These are phyloP conservation scores for Botrytis elliptica DNA, from an alignment of 2,329 filamentous ascomycete species.

Conservation along the genomic window DNA sequence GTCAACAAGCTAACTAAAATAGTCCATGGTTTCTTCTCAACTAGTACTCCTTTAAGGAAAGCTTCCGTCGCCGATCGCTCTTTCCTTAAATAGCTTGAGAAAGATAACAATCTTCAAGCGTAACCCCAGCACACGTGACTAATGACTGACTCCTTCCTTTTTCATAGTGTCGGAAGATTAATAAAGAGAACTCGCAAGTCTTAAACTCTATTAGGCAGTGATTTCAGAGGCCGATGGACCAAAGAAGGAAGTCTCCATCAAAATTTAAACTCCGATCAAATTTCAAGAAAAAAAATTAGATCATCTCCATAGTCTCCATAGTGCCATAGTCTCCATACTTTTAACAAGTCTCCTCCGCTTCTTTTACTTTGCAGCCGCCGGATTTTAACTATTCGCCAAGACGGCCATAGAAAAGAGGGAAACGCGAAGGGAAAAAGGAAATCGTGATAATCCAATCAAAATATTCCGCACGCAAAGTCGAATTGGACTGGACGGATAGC, in stretches of 20 bases:
- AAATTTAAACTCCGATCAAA: slow-evolving; percentile 8
- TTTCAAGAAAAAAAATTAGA: neutral
- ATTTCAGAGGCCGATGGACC: neutral
- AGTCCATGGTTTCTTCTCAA: neutral
- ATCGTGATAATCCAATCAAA: neutral
- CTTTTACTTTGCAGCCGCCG: slow-evolving; percentile 13
- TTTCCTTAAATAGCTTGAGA: neutral
- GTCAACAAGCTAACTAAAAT: neutral
- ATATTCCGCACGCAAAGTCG: neutral
- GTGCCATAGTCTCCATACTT: neutral
- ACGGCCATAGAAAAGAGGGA: slow-evolving; percentile 8
- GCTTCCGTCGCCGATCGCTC: neutral
- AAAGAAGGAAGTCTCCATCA: neutral
- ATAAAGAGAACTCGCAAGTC: neutral
- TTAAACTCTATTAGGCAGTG: neutral
- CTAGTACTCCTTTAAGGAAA: neutral
- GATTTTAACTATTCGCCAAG: slow-evolving; percentile 3
- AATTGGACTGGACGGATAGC: neutral
- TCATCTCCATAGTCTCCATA: slow-evolving; percentile 1
- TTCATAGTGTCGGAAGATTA: neutral
- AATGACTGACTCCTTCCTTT: neutral
- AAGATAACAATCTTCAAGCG: neutral
- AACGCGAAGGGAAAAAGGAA: neutral
- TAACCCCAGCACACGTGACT: neutral
- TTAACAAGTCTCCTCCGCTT: slow-evolving; percentile 6